A percentile compares a stretch with the other conserved stretches of the same genome.
phyloP scores from a whole-genome alignment of 2,329 filamentous ascomycete species.

The Alternaria atra region DNA sequence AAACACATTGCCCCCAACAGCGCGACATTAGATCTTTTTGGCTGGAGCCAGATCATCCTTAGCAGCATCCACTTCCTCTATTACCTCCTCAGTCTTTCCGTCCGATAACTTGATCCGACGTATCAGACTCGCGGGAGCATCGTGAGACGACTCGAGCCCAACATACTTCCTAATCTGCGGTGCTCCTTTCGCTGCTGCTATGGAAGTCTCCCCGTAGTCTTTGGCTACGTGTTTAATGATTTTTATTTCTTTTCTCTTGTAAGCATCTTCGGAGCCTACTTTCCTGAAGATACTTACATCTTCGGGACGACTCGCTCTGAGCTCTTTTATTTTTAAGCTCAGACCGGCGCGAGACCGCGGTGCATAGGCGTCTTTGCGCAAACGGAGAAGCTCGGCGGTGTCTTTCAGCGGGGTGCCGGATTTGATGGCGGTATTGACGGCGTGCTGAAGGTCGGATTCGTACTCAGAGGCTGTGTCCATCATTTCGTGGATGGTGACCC shows the following conservation, averaged over 20 bases:
- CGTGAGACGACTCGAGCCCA: slow-evolving; percentile 8
- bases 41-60: neutral
- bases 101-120: neutral
- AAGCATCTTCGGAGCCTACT: neutral
- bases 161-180: slow-evolving; percentile 17
- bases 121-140: neutral
- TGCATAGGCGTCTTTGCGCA: slow-evolving; percentile 3
- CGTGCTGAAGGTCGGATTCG: slow-evolving; percentile 16
- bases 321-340: slow-evolving; percentile 12
- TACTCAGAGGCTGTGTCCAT: slow-evolving; percentile 50
- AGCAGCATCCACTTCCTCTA: neutral
- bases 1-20: neutral
- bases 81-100: neutral
- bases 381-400: slow-evolving; percentile 3
- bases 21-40: neutral
- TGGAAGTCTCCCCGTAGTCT: neutral
- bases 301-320: neutral
- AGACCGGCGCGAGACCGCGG: neutral
- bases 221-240: slow-evolving; percentile 18
- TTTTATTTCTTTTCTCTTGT: neutral
- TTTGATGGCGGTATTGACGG: slow-evolving; percentile 23
- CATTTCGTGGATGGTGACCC: slow-evolving; percentile 58
- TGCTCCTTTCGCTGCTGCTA: neutral
- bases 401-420: slow-evolving; percentile 14
- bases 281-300: slow-evolving; percentile 9